Conservation (phyloP, 2,329 filamentous ascomycete species). For the Alternaria sp. region DNA sequence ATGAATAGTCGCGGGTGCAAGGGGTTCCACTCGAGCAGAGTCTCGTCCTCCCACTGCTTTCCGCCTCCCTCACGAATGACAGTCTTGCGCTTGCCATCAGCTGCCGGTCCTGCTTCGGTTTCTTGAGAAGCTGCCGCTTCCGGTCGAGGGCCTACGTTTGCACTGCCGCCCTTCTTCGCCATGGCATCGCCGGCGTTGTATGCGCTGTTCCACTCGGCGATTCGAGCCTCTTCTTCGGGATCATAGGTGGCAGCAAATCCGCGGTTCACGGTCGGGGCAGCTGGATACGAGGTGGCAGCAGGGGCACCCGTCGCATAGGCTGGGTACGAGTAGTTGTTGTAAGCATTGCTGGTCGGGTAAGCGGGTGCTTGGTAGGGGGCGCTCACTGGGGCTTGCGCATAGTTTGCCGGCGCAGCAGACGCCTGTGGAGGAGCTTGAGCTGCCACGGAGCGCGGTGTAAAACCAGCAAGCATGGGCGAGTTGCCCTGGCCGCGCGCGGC, state of each 20-base stretch:
- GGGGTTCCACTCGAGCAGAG: slow-evolving; percentile 94
- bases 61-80: slow-evolving; percentile 89
- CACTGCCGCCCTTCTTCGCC: slow-evolving; percentile 56
- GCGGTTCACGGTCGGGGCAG: slow-evolving; percentile 39
- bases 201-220: slow-evolving; percentile 93
- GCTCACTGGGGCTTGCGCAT: slow-evolving; percentile 54
- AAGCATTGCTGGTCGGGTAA: slow-evolving; percentile 57
- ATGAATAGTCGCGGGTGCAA: slow-evolving; percentile 94
- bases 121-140: slow-evolving; percentile 51
- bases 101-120: slow-evolving; percentile 57
- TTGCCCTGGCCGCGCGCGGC: slow-evolving; percentile 40
- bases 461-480: slow-evolving; percentile 60
- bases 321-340: slow-evolving; percentile 75
- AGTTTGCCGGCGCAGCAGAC: slow-evolving; percentile 45
- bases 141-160: slow-evolving; percentile 49
- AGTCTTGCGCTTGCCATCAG: slow-evolving; percentile 77
- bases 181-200: slow-evolving; percentile 72
- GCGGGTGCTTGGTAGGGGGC: slow-evolving; percentile 51
- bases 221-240: slow-evolving; percentile 86
- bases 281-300: slow-evolving; percentile 29
- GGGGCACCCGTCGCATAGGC: slow-evolving; percentile 62
- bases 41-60: slow-evolving; percentile 88
- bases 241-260: slow-evolving; percentile 60
- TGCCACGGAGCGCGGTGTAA: slow-evolving; percentile 67
- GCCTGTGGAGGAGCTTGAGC: slow-evolving; percentile 48